Percentiles rank a stretch among this genome's conserved stretches.
phyloP scores from a whole-genome alignment of 495 filamentous ascomycete genomes.

The Diplogelasinospora grovesii region DNA sequence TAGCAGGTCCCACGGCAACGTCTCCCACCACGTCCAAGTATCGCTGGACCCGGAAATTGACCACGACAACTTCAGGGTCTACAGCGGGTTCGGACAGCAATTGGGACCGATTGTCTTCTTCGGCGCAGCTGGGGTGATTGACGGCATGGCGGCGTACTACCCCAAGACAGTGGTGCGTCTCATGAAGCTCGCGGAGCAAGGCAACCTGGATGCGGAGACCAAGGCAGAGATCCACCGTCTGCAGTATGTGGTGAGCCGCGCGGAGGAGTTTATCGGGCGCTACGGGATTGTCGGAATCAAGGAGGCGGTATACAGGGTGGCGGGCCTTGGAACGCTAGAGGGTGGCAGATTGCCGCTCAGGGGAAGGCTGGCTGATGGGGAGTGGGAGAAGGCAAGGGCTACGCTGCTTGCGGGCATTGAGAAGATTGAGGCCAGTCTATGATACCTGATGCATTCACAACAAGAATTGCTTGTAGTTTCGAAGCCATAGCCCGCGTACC shows the following conservation, averaged over 20 bases:
- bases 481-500: too few species aligned
- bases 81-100: slow-evolving; percentile 61
- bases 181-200: slow-evolving; percentile 39
- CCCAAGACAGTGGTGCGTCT: slow-evolving; percentile 53
- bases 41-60: slow-evolving; percentile 43
- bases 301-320: slow-evolving; percentile 49
- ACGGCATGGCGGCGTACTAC: slow-evolving; percentile 56
- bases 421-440: slow-evolving; percentile 12
- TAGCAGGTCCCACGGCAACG: slow-evolving; percentile 51
- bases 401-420: slow-evolving; percentile 19
- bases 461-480: too few species aligned
- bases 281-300: slow-evolving; percentile 56
- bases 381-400: slow-evolving; percentile 24
- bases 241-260: slow-evolving; percentile 50
- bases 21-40: slow-evolving; percentile 55
- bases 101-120: slow-evolving; percentile 53
- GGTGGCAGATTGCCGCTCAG: slow-evolving; percentile 49
- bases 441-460: too few species aligned
- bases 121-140: slow-evolving; percentile 56
- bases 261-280: slow-evolving; percentile 54
- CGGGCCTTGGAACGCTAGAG: slow-evolving; percentile 48
- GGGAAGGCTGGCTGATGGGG: slow-evolving; percentile 43
- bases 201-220: slow-evolving; percentile 11
- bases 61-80: slow-evolving; percentile 50
- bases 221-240: slow-evolving; percentile 37